Base-by-base conservation (phyloP, 345 rosid genomes). In the Eucalyptus sideroxylon region DNA sequence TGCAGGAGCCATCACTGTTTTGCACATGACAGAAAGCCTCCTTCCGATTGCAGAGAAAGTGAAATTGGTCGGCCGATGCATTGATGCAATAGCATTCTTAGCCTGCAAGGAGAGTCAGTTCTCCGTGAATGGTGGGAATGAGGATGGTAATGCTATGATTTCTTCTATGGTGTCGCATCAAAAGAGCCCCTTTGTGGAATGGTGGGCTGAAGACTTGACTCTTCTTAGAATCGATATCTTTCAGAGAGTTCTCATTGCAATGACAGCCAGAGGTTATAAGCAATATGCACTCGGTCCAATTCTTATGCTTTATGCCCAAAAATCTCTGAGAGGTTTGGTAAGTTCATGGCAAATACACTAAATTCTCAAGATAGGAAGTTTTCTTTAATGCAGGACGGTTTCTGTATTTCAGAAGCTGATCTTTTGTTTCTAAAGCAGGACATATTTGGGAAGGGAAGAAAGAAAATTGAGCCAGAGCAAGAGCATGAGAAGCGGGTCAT, bases 131-230 rank as follows among this genome's bases (percentile, higher is more conserved):
- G 92, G 93, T 44, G 92, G 95, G 88, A 90, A 92, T 77, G 95
- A 92, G 89, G 91, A 90, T n/a, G 90, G 94, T 83, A 87, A 88
- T 13, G 92, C 69, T 42, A 62, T 91, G 49, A 88, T 91, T 89
- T 93, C 94, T 67, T 87, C 94, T 8, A 19, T 65, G 31, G 50
- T 62, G 19, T 89, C 93, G n/a, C 94, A 91, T 51, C 88, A 93
- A 26, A 95, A 93, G 90, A 90, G 47, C 85, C 85, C 93, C 31
- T 88, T 94, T 44, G 97, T 95, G 88, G 99, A 96, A 88, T 97
- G 99, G 98, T 98, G 99, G 99, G 98, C 98, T 87, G 99, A 98
- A 92, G 99, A 96, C 88, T 93, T 98, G 86, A 92, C 96, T 11
- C 92, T 95, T 88, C 93, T 98, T 30, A 94, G 99, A 89, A 95